Conservation (phyloP, 768 basidiomycete genomes). For the Phlebiopsis flavidoalba region DNA sequence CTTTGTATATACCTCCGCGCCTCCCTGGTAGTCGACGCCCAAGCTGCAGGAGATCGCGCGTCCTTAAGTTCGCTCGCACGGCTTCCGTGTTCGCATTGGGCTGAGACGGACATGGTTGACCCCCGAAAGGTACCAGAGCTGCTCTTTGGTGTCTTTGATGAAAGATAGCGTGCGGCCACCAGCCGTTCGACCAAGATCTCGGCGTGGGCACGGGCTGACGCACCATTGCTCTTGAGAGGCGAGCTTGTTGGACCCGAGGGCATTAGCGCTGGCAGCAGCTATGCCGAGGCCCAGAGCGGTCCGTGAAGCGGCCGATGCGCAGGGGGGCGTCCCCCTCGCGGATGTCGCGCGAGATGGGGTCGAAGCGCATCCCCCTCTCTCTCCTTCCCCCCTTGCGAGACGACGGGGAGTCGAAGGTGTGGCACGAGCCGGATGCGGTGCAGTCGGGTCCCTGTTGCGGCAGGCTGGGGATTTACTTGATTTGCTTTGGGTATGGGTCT, state of each 20-base stretch:
- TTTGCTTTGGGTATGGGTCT: too few species aligned
- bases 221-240: conserved; percentile 97
- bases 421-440: conserved; percentile 93
- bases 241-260: conserved; percentile 74
- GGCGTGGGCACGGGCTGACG: conserved; percentile 88
- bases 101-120: conserved; percentile 93
- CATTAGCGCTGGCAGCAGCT: conserved; percentile 60
- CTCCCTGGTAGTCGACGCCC: conserved; percentile 97
- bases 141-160: conserved; percentile 86
- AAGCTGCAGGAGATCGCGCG: conserved; percentile 89
- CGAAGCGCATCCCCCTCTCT: too few species aligned
- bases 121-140: conserved; percentile 90
- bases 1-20: conserved; percentile 93
- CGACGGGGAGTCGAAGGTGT: conserved; percentile 87
- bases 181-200: conserved; percentile 83
- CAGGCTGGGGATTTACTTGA: too few species aligned
- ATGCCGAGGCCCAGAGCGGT: conserved; percentile 67
- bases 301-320: conserved; percentile 93
- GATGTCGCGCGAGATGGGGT: conserved; percentile 86
- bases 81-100: conserved; percentile 78
- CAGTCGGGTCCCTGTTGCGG: conserved; percentile 20
- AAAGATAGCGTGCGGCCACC: conserved; percentile 74
- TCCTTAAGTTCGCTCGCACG: conserved; percentile 78
- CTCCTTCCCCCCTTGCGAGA: too few species aligned
- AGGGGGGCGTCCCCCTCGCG: conserved; percentile 62